Base-by-base conservation (phyloP, 805 yeast genomes). In the Wickerhamomyces sydowiorum region DNA sequence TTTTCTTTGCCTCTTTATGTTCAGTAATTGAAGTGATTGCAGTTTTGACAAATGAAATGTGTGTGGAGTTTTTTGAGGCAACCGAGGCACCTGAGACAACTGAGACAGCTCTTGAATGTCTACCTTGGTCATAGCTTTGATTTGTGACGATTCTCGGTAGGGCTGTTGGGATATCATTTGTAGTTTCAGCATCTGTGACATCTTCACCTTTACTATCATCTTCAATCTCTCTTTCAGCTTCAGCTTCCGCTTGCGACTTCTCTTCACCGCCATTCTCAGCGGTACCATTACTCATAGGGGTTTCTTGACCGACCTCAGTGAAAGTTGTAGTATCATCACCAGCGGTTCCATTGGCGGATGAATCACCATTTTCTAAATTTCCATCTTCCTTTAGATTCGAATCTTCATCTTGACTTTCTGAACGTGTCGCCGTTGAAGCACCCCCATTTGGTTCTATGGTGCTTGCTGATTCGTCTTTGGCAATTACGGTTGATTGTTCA, bases 1-100 rank as follows among this genome's bases (percentile, higher is more conserved):
- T 62, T 46, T 75, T 73, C 46, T 72, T 71, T 14, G 80, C 78
- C 34, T 84, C 93, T 53, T 81, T 83, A 45, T 76, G 72, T 27
- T 59, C 68, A 32, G 75, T 59, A 48, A 86, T 78, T 14, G 66
- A 52, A 44, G 80, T 79, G 48, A 86, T 72, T 3, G 88, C 77
- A 41, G 72, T 71, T 48, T 72, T 76, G 50, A 84, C 71, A 42
- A 78, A 70, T 12, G 56, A 39, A 15, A 57, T 45, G 18, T 67
- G 64, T 0, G 70, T 56, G 19, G 55, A 54, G 19, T 59, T 56
- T 40, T 60, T 60, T 4, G 56, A 50, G 2, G 45, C 28, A 14
- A 49, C 39, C 1, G 59, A 48, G 12, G 46, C 39, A 13, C 44
- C 46, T 14, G 60, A 51, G 5, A 47, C 49, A 5, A 45, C 40